A percentile compares a stretch with the other conserved stretches of the same genome.
Conservation (phyloP, 1,139 yeast species). For the Suzukiozyma palmioleophila region DNA sequence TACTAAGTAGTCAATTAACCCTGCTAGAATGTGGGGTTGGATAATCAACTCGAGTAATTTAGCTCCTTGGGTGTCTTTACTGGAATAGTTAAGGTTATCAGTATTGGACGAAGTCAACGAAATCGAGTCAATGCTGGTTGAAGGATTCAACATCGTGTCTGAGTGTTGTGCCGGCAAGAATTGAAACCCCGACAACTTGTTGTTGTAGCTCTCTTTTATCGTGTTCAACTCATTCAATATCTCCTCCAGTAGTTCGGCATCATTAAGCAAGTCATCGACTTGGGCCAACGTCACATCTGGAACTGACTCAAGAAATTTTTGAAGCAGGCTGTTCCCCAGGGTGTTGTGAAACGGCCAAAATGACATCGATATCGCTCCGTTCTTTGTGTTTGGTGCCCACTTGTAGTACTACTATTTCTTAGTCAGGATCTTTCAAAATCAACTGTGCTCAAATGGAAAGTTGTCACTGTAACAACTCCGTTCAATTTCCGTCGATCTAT, state of each 20-base stretch:
- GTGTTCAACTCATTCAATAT: constrained; percentile 37
- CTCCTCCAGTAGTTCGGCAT: constrained; percentile 36
- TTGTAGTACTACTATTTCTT: too few species aligned
- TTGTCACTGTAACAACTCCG: too few species aligned
- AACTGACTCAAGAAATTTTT: constrained; percentile 38
- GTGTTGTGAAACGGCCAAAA: constrained; percentile 48
- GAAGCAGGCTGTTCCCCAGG: constrained; percentile 37
- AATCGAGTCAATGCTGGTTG: constrained; percentile 22
- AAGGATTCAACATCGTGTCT: constrained; percentile 1
- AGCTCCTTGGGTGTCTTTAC: constrained; percentile 37
- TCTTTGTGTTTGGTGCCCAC: too few species aligned
- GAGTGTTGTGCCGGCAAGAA: constrained; percentile 22
- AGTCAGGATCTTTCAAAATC: too few species aligned
- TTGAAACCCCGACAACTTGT: constrained; percentile 25
- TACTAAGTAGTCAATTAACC: constrained; percentile 34
- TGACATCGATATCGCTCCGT: constrained; percentile 25
- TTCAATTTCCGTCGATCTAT: too few species aligned
- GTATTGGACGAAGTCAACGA: constrained; percentile 36
- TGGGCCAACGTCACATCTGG: constrained; percentile 31
- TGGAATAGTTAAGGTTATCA: constrained; percentile 14
- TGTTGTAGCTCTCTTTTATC: constrained; percentile 33
- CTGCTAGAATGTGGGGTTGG: constrained; percentile 44
- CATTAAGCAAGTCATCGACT: constrained; percentile 33
- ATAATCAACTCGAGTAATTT: constrained; percentile 40
- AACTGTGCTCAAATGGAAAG: too few species aligned